Evolutionary conservation across 495 filamentous ascomycete genomes (phyloP).

Genomic region (Aspergillus nanangensis): DNA sequence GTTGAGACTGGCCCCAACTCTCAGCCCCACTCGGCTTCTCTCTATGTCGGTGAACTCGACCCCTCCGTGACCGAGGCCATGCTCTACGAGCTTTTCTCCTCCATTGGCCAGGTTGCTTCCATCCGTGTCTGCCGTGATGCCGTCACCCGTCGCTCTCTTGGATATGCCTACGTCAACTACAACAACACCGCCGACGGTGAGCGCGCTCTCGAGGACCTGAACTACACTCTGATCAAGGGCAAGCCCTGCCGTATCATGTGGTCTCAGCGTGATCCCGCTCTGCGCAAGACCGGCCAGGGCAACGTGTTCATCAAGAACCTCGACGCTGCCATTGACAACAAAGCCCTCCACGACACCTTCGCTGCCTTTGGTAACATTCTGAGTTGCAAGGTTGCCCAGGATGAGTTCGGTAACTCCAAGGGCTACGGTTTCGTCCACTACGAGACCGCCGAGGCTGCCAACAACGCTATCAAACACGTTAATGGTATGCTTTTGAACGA

Average conservation of each 20-base stretch:
- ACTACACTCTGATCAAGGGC: slow-evolving; percentile 99
- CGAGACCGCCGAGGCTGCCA: slow-evolving; percentile 96
- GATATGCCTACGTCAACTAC: slow-evolving; percentile 99
- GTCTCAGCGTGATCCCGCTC: slow-evolving; percentile 98
- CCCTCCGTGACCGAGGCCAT: slow-evolving; percentile 97
- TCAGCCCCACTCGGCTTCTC: slow-evolving; percentile 88
- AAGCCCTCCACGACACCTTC: slow-evolving; percentile 99
- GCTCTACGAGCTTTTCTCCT: slow-evolving; percentile 99
- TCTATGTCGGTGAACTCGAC: slow-evolving; percentile 99
- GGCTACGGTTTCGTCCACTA: slow-evolving; percentile 99
- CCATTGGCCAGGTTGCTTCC: slow-evolving; percentile 97
- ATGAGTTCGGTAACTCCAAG: slow-evolving; percentile 93
- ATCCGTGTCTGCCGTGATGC: slow-evolving; percentile 99
- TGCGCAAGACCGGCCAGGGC: slow-evolving; percentile 98
- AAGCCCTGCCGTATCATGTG: slow-evolving; percentile 99
- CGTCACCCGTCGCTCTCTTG: slow-evolving; percentile 96
- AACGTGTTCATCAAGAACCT: slow-evolving; percentile 99
- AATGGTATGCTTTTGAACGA: slow-evolving; percentile 99
- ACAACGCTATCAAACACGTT: slow-evolving; percentile 97
- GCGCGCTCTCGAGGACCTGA: slow-evolving; percentile 97
- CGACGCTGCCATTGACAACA: slow-evolving; percentile 98
- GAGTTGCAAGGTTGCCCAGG: slow-evolving; percentile 98
- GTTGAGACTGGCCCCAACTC: slow-evolving; percentile 43
- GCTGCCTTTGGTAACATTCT: slow-evolving; percentile 99
- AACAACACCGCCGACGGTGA: slow-evolving; percentile 95